Evolutionary conservation across 2,329 filamentous ascomycete species (phyloP).

Genomic region (Trichoderma koningii): DNA sequence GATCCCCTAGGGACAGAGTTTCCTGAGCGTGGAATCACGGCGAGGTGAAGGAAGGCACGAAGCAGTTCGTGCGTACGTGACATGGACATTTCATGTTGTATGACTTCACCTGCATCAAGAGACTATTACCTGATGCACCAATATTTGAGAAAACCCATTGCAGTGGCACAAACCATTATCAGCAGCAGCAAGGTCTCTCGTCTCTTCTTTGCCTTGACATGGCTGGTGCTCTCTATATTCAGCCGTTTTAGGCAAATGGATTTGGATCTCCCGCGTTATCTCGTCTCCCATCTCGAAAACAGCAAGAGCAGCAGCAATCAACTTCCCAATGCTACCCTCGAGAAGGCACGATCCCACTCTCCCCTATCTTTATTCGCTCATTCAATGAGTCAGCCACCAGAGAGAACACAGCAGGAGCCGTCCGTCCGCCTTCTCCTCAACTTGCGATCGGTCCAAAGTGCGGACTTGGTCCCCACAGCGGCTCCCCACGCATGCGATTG

Average conservation of each 20-base stretch:
- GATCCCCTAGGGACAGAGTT: too few relatives aligned
- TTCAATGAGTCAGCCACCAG: slow-evolving; percentile 1
- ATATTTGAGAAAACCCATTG: too few relatives aligned
- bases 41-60: too few relatives aligned
- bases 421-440: slow-evolving; percentile 1
- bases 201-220: too few relatives aligned
- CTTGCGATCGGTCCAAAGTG: slow-evolving; percentile 21
- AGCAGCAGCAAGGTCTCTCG: too few relatives aligned
- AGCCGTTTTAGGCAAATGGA: slow-evolving; percentile 17
- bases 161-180: too few relatives aligned
- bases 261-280: neutral
- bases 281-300: slow-evolving; percentile 4
- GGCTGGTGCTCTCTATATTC: neutral
- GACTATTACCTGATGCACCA: too few relatives aligned
- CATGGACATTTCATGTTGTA: too few relatives aligned
- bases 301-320: neutral
- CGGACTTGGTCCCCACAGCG: slow-evolving; percentile 18
- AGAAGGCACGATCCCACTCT: neutral
- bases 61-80: too few relatives aligned
- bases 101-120: too few relatives aligned
- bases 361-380: slow-evolving; percentile 19
- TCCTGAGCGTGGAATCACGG: too few relatives aligned
- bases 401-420: slow-evolving; percentile 1
- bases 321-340: slow-evolving; percentile 13
- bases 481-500: slow-evolving; percentile 26